Conservation (phyloP, 805 yeast species). For the Candida nitratophila region DNA sequence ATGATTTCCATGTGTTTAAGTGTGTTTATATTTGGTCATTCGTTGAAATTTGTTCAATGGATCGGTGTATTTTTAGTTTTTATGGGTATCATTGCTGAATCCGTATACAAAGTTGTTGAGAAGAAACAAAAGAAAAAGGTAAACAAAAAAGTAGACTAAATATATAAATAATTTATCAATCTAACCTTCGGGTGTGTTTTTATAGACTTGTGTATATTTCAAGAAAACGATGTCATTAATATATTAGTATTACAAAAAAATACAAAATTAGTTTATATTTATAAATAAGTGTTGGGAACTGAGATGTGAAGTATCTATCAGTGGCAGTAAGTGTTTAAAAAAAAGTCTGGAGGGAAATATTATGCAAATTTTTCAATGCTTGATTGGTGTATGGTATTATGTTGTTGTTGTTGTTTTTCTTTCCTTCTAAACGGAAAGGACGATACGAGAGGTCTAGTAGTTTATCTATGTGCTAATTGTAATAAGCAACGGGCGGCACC, state of each 20-base stretch:
- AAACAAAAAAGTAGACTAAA: background rate
- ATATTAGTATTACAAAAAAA: background rate
- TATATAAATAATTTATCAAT: too few species aligned
- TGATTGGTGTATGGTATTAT: too few species aligned
- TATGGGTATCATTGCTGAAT: slow-evolving; percentile 79
- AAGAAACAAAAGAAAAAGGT: slow-evolving; percentile 3
- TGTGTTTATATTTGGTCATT: slow-evolving; percentile 82
- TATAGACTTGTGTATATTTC: background rate
- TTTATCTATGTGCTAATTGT: slow-evolving; percentile 31
- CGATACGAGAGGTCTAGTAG: background rate
- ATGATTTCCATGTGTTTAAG: slow-evolving; percentile 93
- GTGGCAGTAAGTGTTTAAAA: too few species aligned
- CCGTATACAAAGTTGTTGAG: slow-evolving; percentile 36
- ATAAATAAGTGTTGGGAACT: too few species aligned
- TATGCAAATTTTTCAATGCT: too few species aligned
- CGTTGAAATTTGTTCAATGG: slow-evolving; percentile 61
- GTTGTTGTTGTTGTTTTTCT: too few species aligned
- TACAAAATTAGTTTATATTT: too few species aligned
- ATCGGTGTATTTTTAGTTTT: slow-evolving; percentile 73
- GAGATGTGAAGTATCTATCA: too few species aligned
- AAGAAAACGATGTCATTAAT: too few species aligned
- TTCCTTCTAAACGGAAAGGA: too few species aligned
- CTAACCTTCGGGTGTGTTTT: too few species aligned
- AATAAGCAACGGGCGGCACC: slow-evolving; percentile 40
- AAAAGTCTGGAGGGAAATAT: too few species aligned